These are phyloP conservation scores for Picochlorum costavermella DNA, from an alignment of 139 green algal genomes.

Conservation along the genomic window DNA sequence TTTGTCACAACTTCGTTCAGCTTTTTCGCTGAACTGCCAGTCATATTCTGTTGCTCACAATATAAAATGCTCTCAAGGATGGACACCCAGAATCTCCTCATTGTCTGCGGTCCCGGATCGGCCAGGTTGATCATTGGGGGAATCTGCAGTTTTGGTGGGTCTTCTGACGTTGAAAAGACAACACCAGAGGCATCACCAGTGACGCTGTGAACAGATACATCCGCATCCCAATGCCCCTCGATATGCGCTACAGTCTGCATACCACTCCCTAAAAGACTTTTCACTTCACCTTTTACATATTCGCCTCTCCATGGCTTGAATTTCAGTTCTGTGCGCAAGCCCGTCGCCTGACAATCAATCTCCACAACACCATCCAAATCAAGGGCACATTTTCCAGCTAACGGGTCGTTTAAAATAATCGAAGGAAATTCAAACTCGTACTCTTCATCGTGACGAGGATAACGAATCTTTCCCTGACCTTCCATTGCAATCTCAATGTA, in stretches of 20 bases:
- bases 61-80: constrained; percentile 8
- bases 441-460: background rate
- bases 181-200: background rate
- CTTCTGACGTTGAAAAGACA: constrained; percentile 2
- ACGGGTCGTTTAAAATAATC: background rate
- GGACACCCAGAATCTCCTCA: background rate
- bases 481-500: constrained; percentile 10
- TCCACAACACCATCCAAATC: constrained; percentile 8
- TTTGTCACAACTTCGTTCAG: constrained; percentile 1
- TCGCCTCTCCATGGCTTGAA: constrained; percentile 11
- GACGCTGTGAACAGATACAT: constrained; percentile 2
- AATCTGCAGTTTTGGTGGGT: background rate
- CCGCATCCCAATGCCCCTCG: constrained; percentile 7
- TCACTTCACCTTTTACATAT: constrained; percentile 7
- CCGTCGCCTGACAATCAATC: constrained; percentile 6
- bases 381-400: background rate
- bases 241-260: background rate
- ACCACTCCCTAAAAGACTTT: background rate
- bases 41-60: background rate
- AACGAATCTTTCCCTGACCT: background rate
- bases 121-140: constrained; percentile 7
- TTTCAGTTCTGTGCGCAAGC: constrained; percentile 3
- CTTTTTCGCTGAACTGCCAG: background rate
- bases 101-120: background rate
- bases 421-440: constrained; percentile 5